Base-by-base conservation (phyloP, 83 land plant genomes). In the Diphasiastrum complanatum region DNA sequence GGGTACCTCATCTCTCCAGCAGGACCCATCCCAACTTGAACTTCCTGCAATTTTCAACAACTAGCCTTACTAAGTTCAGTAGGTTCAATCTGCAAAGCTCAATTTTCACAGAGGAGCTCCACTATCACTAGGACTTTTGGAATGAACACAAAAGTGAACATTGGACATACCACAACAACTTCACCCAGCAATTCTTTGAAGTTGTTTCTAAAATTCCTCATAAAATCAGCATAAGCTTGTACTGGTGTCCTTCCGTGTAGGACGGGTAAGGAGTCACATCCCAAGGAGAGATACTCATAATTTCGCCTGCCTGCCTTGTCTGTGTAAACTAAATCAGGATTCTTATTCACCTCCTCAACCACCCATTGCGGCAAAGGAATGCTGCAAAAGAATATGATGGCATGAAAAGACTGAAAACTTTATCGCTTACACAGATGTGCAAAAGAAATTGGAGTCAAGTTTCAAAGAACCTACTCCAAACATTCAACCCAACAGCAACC, bases 1-100 rank as follows among this genome's bases (percentile, higher is more conserved):
- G 87, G 92, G 55, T 84, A 86, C n/a, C 92, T 61, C 10, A 86
- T 76, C 79, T 86, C 92, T 18, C 92, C 92, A 18, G 92, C 92
- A 18, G 92, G 92, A 4, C 92, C 92, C 85, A 86, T 81, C 10
- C 92, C 92, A 45, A 84, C 92, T 76, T 86, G 92, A 30, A 86
- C 75, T 75, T 86, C 91, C 91, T 86, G 68, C 24, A 76, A 47
- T 0, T 28, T 26, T 12, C 6, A 49, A 49, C n/a, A 5, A 6
- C n/a, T 8, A 12, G 0, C 16, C n/a, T n/a, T 20, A 54, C 29
- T 28, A 28, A 54, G n/a, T 41, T 24, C 59, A 54, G 33, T 54
- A 27, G 5, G 24, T 23, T 27, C 37, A 5, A 29, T 1, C 26
- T 28, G 52, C 1, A 45, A 19, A 19, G 1, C 37, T 12, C 1